Percentiles rank a stretch among this genome's conserved stretches.
phyloP scores from a whole-genome alignment of 176 grass and related monocot genomes.

The Aegilops speltoides region DNA sequence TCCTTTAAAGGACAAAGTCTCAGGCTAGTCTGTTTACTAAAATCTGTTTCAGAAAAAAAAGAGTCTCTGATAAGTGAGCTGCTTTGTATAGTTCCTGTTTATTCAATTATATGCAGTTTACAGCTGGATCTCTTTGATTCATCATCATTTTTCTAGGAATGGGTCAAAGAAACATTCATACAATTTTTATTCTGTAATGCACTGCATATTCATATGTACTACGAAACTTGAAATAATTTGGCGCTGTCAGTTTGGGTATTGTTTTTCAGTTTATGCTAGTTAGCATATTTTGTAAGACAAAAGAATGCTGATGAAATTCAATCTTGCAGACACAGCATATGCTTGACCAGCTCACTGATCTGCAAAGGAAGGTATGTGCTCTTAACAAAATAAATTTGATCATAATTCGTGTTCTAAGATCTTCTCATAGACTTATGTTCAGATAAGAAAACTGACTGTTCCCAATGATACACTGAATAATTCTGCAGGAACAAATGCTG shows the following conservation, averaged over 20 bases:
- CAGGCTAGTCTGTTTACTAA: too few species aligned
- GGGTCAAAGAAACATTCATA: not conserved
- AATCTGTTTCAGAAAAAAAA: too few species aligned
- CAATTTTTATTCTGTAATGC: too few species aligned
- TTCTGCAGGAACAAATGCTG: slow-evolving; percentile 74
- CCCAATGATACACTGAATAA: slow-evolving; percentile 14
- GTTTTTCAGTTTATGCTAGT: not conserved
- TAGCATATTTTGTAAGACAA: not conserved
- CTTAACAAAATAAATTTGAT: not conserved
- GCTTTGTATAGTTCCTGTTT: not conserved
- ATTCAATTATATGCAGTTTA: not conserved
- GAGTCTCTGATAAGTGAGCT: not conserved
- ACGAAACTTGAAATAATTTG: not conserved
- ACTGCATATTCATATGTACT: not conserved
- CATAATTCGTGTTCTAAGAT: not conserved
- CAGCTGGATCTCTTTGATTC: not conserved
- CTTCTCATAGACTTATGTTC: not conserved
- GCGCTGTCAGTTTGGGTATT: not conserved
- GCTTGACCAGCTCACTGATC: slow-evolving; percentile 69
- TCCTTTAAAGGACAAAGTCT: not conserved
- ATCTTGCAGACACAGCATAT: slow-evolving; percentile 76
- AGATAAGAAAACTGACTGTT: not conserved
- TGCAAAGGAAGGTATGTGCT: slow-evolving; percentile 69
- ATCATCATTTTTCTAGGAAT: not conserved
- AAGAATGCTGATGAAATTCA: not conserved